phyloP scores from a whole-genome alignment of 1,284 basidiomycete genomes.

The Athelia psychrophila region DNA sequence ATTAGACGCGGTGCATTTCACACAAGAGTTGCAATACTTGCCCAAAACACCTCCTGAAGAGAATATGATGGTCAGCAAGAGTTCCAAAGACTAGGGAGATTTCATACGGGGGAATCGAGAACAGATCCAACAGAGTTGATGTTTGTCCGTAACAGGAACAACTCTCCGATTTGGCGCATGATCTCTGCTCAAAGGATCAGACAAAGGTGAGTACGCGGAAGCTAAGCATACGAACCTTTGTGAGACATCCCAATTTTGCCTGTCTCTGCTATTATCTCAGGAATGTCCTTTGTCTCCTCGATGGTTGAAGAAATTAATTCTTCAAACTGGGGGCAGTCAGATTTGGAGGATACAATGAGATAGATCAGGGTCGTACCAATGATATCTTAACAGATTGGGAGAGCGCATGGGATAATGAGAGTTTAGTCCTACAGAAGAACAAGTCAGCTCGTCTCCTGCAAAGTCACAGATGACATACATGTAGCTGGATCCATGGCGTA shows the following conservation, averaged over 20 bases:
- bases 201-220: constrained; percentile 2
- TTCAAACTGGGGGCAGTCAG: constrained; percentile 61
- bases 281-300: constrained; percentile 96
- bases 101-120: constrained; percentile 84
- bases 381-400: constrained; percentile 98
- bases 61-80: constrained; percentile 7
- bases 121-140: constrained; percentile 96
- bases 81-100: constrained; percentile 11
- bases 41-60: constrained; percentile 89
- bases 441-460: constrained; percentile 11
- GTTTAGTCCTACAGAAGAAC: constrained; percentile 74
- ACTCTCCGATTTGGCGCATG: constrained; percentile 95
- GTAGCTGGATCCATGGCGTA: constrained; percentile 92
- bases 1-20: constrained; percentile 3
- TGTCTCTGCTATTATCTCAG: constrained; percentile 89
- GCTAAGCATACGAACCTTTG: constrained; percentile 47
- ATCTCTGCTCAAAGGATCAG: too few species aligned
- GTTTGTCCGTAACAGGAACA: constrained; percentile 92
- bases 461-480: constrained; percentile 55
- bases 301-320: constrained; percentile 92
- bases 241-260: constrained; percentile 91
- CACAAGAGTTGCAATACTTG: constrained; percentile 29
- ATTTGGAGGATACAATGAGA: constrained; percentile 3
- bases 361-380: constrained; percentile 43
- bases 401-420: constrained; percentile 92